Conservation (phyloP, 768 basidiomycete species). For the Exidia glandulosa region DNA sequence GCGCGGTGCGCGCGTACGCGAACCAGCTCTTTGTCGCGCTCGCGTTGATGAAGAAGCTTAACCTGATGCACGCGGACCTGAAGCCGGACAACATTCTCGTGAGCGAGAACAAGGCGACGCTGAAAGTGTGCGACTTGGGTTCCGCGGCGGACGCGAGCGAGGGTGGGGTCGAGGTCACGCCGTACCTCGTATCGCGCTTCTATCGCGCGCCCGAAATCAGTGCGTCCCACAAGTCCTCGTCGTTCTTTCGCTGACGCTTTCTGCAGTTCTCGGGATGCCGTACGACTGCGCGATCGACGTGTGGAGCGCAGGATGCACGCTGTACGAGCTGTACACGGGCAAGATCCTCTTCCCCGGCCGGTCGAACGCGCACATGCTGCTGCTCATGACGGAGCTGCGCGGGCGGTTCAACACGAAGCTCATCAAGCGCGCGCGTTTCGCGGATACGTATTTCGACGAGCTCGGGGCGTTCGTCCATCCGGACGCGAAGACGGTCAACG, state of each 20-base stretch:
- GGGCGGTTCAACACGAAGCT: conserved; percentile 87
- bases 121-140: conserved; percentile 96
- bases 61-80: conserved; percentile 96
- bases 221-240: conserved; percentile 27
- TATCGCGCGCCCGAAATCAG: conserved; percentile 99
- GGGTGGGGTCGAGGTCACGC: conserved; percentile 75
- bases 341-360: conserved; percentile 96
- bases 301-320: conserved; percentile 95
- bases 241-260: not conserved
- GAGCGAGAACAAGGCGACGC: conserved; percentile 83
- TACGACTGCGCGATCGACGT: conserved; percentile 91
- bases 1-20: conserved; percentile 97
- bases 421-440: conserved; percentile 92
- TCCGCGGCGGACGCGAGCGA: conserved; percentile 91
- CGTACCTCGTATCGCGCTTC: conserved; percentile 94
- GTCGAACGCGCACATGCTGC: conserved; percentile 95
- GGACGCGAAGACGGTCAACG: conserved; percentile 26
- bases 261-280: conserved; percentile 80
- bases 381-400: conserved; percentile 96
- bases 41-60: conserved; percentile 74
- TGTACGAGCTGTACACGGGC: conserved; percentile 92
- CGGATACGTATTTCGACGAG: conserved; percentile 88
- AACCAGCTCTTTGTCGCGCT: conserved; percentile 90
- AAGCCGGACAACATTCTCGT: conserved; percentile 98
- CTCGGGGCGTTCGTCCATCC: conserved; percentile 56